phyloP scores from a whole-genome alignment of 2,329 filamentous ascomycete genomes.

The Hymenoscyphus fructigenus region DNA sequence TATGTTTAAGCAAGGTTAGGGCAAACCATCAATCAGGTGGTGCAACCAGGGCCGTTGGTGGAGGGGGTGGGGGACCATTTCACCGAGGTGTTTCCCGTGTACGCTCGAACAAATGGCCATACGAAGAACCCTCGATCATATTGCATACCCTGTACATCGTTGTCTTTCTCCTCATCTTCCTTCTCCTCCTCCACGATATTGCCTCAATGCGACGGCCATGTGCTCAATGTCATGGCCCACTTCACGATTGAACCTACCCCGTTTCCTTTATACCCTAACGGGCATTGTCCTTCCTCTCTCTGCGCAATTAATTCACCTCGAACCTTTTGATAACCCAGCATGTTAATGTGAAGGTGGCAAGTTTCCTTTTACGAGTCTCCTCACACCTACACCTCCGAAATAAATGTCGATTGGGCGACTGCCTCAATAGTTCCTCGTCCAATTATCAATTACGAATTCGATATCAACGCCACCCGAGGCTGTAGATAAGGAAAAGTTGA shows the following conservation, averaged over 20 bases:
- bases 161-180: background rate
- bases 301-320: background rate
- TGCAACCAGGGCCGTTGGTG: background rate
- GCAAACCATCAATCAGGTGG: background rate
- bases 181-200: background rate
- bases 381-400: background rate
- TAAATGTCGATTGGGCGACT: background rate
- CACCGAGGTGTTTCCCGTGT: background rate
- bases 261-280: background rate
- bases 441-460: background rate
- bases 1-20: background rate
- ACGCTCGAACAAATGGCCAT: background rate
- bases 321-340: background rate
- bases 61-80: background rate
- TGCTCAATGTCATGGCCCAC: background rate
- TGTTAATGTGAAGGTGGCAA: background rate
- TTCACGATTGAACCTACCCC: background rate
- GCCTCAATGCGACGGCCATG: background rate
- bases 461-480: slow-evolving; percentile 3
- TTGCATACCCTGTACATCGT: background rate
- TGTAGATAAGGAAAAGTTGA: background rate
- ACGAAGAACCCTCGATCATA: background rate
- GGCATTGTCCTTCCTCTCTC: background rate
- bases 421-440: background rate
- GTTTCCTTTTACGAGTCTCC: background rate